Percentiles rank a stretch among this genome's conserved stretches.
Conservation (phyloP, 2,329 filamentous ascomycete genomes). For the Colletotrichum scovillei region DNA sequence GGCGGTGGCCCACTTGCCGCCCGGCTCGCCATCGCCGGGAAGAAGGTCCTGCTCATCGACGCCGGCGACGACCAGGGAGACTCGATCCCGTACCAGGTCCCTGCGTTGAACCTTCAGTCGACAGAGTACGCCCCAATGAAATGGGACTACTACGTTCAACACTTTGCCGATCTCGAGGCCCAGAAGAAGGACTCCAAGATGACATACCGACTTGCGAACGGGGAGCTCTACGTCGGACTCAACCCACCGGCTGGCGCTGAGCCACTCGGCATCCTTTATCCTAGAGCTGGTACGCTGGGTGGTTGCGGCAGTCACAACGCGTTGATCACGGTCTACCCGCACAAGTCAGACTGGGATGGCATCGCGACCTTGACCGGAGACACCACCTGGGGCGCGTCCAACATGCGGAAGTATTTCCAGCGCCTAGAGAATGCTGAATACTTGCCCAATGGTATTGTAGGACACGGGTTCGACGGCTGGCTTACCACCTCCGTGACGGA, state of each 20-base stretch:
- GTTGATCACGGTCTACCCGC: conserved; percentile 68
- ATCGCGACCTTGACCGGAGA: conserved; percentile 71
- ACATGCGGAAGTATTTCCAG: conserved; percentile 70
- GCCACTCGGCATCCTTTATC: conserved; percentile 58
- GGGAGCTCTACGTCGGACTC: conserved; percentile 50
- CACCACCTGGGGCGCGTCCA: conserved; percentile 63
- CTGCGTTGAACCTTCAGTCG: conserved; percentile 39
- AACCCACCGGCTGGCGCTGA: conserved; percentile 52
- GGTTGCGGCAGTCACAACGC: conserved; percentile 71
- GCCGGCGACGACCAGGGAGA: conserved; percentile 66
- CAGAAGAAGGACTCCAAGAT: conserved; percentile 62
- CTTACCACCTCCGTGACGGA: conserved; percentile 45
- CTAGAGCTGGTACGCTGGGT: conserved; percentile 58
- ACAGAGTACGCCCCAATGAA: conserved; percentile 38
- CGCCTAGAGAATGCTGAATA: conserved; percentile 68
- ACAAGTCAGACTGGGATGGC: conserved; percentile 68
- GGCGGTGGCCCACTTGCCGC: conserved; percentile 67
- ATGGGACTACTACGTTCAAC: conserved; percentile 38
- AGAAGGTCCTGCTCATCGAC: conserved; percentile 68
- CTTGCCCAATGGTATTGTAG: conserved; percentile 53
- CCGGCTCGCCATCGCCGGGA: conserved; percentile 65
- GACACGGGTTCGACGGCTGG: conserved; percentile 68
- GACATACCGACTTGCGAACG: conserved; percentile 56
- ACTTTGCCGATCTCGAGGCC: conserved; percentile 34
- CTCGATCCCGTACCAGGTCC: conserved; percentile 41